Evolutionary conservation across 768 basidiomycete species (phyloP), one percentile per base, ranked within the genome.

Genomic region (Sutorius australiensis): DNA sequence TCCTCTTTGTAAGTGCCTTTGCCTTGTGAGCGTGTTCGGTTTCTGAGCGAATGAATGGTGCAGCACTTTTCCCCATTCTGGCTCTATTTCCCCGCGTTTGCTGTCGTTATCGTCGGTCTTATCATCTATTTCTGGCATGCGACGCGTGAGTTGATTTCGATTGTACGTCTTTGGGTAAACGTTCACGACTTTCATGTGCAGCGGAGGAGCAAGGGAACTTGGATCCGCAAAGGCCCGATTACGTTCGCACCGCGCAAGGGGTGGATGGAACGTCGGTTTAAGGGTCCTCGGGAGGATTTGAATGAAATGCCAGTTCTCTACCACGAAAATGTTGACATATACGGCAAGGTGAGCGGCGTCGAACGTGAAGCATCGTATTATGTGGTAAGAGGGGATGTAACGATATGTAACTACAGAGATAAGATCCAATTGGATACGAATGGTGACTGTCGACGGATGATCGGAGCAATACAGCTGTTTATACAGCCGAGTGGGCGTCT

Each of bases 41-140:
- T 21, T 32, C 48, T 64, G n/a, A 56, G 27, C 24, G 24, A 24
- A 24, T 24, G 40, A 32, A 24, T 37, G 45, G 34, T 52, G 48
- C 57, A 92, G 90, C 86, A 91, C 59, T 92, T 81, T 73, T 68
- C 73, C 40, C 92, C 92, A 4, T 93, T 81, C 75, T 94, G 91
- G 90, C 78, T 94, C 14, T 93, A 94, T 76, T 94, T 94, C 71
- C 73, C 85, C 55, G 79, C 92, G 0, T 94, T 87, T 61, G 77
- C 70, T 1, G 75, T 92, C 13, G 82, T 92, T 55, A 66, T 93
- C 40, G 32, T 73, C 12, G 92, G 92, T 3, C 78, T 94, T 5
- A 73, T 94, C 61, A 79, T 85, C 34, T 94, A 93, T 71, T 93
- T 93, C 75, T 94, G 92, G 90, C 74, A 80, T 67, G 80, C 86